Percentiles rank a stretch among this genome's conserved stretches.
phyloP scores from a whole-genome alignment of 2,329 filamentous ascomycete genomes.

The Moelleriella libera region DNA sequence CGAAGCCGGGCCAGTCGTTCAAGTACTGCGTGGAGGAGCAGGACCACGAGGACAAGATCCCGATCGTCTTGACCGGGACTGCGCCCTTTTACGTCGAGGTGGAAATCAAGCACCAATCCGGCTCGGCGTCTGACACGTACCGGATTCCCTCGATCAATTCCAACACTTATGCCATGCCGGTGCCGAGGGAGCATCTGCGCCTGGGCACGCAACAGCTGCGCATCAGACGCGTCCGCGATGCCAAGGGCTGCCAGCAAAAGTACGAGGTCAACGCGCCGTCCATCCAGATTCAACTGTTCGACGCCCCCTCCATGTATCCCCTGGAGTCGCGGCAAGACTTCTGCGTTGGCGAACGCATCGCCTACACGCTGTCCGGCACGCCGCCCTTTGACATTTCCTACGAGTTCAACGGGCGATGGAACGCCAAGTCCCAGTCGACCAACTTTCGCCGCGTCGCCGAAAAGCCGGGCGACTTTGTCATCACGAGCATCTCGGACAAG shows the following conservation, averaged over 20 bases:
- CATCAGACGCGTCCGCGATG: slow-evolving; percentile 80
- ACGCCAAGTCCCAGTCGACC: slow-evolving; percentile 64
- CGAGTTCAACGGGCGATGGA: slow-evolving; percentile 70
- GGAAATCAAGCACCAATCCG: slow-evolving; percentile 83
- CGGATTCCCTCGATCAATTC: slow-evolving; percentile 66
- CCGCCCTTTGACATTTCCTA: slow-evolving; percentile 91
- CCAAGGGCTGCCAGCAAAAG: slow-evolving; percentile 70
- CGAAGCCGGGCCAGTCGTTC: slow-evolving; percentile 80
- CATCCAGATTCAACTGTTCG: slow-evolving; percentile 83
- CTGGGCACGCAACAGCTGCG: slow-evolving; percentile 81
- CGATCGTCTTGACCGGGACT: slow-evolving; percentile 67
- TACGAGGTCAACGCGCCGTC: slow-evolving; percentile 57
- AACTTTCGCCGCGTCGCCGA: slow-evolving; percentile 91
- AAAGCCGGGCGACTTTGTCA: slow-evolving; percentile 73
- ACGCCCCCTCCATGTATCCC: slow-evolving; percentile 81
- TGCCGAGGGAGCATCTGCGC: slow-evolving; percentile 72
- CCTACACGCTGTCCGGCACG: slow-evolving; percentile 80
- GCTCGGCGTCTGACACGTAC: slow-evolving; percentile 65
- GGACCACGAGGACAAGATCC: slow-evolving; percentile 72
- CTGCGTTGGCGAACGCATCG: slow-evolving; percentile 89
- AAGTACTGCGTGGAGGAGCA: slow-evolving; percentile 86
- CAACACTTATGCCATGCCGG: slow-evolving; percentile 63
- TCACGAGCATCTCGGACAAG: slow-evolving; percentile 76
- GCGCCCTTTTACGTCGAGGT: slow-evolving; percentile 85
- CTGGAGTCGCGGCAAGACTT: slow-evolving; percentile 77